These are phyloP conservation scores for Gyromitra esculenta DNA, from an alignment of 2,329 filamentous ascomycete species.

Conservation along the genomic window DNA sequence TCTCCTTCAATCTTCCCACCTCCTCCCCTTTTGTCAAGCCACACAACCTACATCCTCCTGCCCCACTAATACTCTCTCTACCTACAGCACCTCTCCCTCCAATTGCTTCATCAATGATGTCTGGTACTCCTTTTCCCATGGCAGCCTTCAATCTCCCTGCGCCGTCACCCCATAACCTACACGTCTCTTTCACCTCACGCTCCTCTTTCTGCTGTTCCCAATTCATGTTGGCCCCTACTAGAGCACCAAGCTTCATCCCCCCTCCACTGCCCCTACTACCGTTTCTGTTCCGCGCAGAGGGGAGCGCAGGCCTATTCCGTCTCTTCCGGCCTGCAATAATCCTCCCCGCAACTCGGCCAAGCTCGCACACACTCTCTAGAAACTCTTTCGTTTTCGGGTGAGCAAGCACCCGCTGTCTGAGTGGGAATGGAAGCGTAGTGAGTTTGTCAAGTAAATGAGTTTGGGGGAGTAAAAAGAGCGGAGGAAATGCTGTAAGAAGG, in stretches of 20 bases:
- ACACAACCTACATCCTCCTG: slow-evolving; percentile 35
- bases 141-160: slow-evolving; percentile 55
- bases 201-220: slow-evolving; percentile 56
- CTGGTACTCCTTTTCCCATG: slow-evolving; percentile 52
- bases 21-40: slow-evolving; percentile 31
- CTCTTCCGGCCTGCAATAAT: slow-evolving; percentile 53
- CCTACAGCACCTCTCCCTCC: slow-evolving; percentile 4
- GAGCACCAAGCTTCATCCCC: slow-evolving; percentile 43
- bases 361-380: slow-evolving; percentile 54
- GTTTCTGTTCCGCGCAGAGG: slow-evolving; percentile 8
- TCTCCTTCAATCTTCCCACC: slow-evolving; percentile 19
- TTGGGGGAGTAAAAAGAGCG: slow-evolving; percentile 54
- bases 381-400: slow-evolving; percentile 48
- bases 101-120: slow-evolving; percentile 44
- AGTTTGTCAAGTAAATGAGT: slow-evolving; percentile 55
- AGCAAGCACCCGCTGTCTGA: slow-evolving; percentile 56
- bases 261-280: slow-evolving; percentile 24
- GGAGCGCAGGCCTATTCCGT: slow-evolving; percentile 5
- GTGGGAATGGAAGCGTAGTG: slow-evolving; percentile 56
- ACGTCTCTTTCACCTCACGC: slow-evolving; percentile 55
- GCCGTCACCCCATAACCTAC: slow-evolving; percentile 55
- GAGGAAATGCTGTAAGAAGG: slow-evolving; percentile 55
- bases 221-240: background rate
- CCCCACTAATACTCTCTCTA: background rate
- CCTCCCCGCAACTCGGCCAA: slow-evolving; percentile 55